Evolutionary conservation across 2,329 filamentous ascomycete species (phyloP).

Genomic region (Microsporum canis): DNA sequence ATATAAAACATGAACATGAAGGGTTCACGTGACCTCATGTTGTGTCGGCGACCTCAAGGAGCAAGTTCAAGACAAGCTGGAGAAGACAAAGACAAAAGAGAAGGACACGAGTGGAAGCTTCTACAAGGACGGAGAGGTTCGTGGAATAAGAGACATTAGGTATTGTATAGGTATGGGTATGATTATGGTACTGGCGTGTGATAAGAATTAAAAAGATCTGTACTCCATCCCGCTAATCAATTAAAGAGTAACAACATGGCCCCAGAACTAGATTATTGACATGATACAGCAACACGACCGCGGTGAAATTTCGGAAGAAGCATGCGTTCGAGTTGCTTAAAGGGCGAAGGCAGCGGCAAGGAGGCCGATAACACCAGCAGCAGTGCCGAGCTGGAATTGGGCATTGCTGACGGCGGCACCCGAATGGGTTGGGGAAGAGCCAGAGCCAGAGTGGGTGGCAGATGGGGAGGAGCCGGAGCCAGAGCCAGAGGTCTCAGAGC

Average conservation of each 20-base stretch:
- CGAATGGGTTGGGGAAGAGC: constrained; percentile 9
- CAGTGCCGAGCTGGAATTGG: constrained; percentile 17
- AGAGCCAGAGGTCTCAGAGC: neutral
- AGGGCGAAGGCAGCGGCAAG: constrained; percentile 29
- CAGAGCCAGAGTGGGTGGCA: neutral
- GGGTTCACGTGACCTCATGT: too few species aligned
- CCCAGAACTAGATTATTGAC: neutral
- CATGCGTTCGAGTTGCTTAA: constrained; percentile 16
- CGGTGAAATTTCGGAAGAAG: neutral
- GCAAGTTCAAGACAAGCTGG: too few species aligned
- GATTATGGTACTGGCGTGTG: neutral
- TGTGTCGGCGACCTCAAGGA: too few species aligned
- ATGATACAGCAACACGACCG: neutral
- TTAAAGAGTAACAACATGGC: constrained; percentile 2
- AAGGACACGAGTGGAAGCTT: too few species aligned
- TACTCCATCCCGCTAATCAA: constrained; percentile 2
- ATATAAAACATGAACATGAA: too few species aligned
- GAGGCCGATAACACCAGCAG: constrained; percentile 26
- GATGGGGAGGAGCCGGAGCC: constrained; percentile 9
- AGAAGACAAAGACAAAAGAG: too few species aligned
- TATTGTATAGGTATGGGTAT: constrained; percentile 1
- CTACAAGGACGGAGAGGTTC: neutral
- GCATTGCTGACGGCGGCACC: neutral
- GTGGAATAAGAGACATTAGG: neutral
- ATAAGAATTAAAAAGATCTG: neutral